Conservation (phyloP, 2,329 filamentous ascomycete genomes). For the Talaromyces sp. region DNA sequence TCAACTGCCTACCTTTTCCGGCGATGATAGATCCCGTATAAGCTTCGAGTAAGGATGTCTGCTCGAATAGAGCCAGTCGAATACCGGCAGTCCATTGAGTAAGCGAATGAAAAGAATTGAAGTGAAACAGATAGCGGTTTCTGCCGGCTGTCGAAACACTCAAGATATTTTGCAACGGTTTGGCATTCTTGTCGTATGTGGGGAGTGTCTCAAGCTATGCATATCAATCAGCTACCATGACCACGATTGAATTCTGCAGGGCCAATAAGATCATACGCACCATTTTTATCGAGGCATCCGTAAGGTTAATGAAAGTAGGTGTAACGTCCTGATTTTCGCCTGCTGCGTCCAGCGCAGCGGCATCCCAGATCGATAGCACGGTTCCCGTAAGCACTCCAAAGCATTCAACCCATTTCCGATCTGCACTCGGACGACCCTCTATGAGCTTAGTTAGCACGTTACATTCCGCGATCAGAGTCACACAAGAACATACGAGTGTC, state of each 20-base stretch:
- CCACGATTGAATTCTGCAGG: neutral
- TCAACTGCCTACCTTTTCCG: constrained; percentile 81
- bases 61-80: constrained; percentile 87
- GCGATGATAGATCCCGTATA: constrained; percentile 95
- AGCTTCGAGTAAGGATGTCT: constrained; percentile 86
- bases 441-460: constrained; percentile 28
- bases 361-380: constrained; percentile 92
- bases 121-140: constrained; percentile 92
- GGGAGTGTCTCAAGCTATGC: constrained; percentile 79
- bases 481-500: constrained; percentile 66
- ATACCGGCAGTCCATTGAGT: constrained; percentile 96
- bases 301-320: constrained; percentile 91
- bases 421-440: constrained; percentile 82
- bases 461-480: neutral
- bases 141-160: constrained; percentile 93
- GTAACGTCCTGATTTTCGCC: constrained; percentile 79
- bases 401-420: constrained; percentile 91
- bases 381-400: constrained; percentile 96
- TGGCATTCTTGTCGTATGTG: constrained; percentile 68
- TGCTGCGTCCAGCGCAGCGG: constrained; percentile 80
- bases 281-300: constrained; percentile 97
- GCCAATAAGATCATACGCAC: constrained; percentile 53
- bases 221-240: neutral
- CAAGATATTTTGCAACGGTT: constrained; percentile 86
- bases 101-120: constrained; percentile 88